Evolutionary conservation across 2,329 filamentous ascomycete species (phyloP), one percentile per base, ranked within the genome.

Genomic region (Diplodia corticola): DNA sequence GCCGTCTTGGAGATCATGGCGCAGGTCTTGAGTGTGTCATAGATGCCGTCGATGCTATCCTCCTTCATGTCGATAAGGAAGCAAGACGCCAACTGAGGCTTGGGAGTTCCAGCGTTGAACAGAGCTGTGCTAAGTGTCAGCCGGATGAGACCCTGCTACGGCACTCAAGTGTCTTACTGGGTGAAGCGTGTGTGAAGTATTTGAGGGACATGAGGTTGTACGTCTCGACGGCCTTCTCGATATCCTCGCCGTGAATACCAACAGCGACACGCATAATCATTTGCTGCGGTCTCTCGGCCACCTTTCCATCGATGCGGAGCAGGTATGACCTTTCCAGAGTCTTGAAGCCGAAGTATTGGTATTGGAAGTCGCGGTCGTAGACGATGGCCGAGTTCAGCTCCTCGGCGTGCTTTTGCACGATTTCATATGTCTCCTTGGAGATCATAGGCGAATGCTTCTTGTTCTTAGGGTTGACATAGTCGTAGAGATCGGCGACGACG

Each of bases 1-100:
- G 95, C 95, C 82, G 95, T 98, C 88, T 99, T 99, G 76, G 95
- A 99, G 81, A 99, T 99, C 92, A 99, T 94, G 72, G 95, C 95
- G 81, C 95, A 99, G 1, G 92, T 98, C 88, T 99, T 99, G 73
- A 99, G 87, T 20, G 95, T 99, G 77, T 99, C 95, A 76, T 99
- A 99, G 78, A 99, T 99, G 72, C 95, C 95, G 72, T 99, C 95
- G 76, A 99, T 99, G 80, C 93, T 97, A 82, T 99, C 95, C 61
- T 97, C 93, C 85, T 98, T 99, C 90, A 99, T 98, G 80, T 98
- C 95, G 71, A 99, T 92, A 65, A 99, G 86, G 88, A 99, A 99
- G 85, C 95, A 99, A 17, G 95, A 99, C 2, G 95, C 96, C 73
- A 99, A 85, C 82, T 99, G 95, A 51, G 93, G 89, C 75, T 95